phyloP scores from a whole-genome alignment of 1,284 basidiomycete species.

The Rhodofomes roseus region DNA sequence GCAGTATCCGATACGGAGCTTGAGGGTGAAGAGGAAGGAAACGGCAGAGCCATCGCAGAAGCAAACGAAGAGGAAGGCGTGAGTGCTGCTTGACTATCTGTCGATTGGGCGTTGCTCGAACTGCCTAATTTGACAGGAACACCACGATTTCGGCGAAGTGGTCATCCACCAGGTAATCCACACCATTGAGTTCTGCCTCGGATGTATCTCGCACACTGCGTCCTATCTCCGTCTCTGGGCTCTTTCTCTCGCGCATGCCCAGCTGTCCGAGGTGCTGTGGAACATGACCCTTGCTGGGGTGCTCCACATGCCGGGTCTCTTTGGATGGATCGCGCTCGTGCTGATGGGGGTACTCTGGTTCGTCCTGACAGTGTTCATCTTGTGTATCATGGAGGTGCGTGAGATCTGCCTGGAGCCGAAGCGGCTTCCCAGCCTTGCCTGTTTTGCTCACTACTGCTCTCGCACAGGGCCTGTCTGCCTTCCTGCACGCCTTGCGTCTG shows the following conservation, averaged over 20 bases:
- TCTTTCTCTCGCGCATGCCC: slow-evolving; percentile 95
- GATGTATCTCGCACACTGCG: slow-evolving; percentile 98
- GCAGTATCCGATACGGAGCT: slow-evolving; percentile 55
- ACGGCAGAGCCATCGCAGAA: slow-evolving; percentile 71
- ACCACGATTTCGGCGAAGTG: slow-evolving; percentile 91
- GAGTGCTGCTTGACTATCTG: slow-evolving; percentile 25
- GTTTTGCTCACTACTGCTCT: slow-evolving; percentile 14
- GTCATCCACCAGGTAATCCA: slow-evolving; percentile 97
- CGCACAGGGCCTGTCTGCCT: slow-evolving; percentile 83
- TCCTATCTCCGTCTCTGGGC: slow-evolving; percentile 99
- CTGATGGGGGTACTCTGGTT: slow-evolving; percentile 84
- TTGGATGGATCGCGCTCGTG: slow-evolving; percentile 58
- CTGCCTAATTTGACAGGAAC: slow-evolving; percentile 43
- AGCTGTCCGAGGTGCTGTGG: slow-evolving; percentile 95
- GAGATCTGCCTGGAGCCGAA: slow-evolving; percentile 5
- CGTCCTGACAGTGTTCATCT: slow-evolving; percentile 65
- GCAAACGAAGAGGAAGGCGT: slow-evolving; percentile 68
- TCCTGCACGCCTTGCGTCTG: slow-evolving; percentile 93
- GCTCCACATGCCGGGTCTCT: slow-evolving; percentile 53
- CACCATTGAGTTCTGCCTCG: slow-evolving; percentile 97
- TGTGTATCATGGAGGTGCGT: slow-evolving; percentile 93
- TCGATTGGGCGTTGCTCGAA: slow-evolving; percentile 5
- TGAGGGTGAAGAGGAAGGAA: slow-evolving; percentile 85
- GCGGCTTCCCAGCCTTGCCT: slow-evolving; percentile 2
- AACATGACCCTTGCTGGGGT: slow-evolving; percentile 72